phyloP scores from a whole-genome alignment of 139 green algal species.

The Medakamo hakoo region DNA sequence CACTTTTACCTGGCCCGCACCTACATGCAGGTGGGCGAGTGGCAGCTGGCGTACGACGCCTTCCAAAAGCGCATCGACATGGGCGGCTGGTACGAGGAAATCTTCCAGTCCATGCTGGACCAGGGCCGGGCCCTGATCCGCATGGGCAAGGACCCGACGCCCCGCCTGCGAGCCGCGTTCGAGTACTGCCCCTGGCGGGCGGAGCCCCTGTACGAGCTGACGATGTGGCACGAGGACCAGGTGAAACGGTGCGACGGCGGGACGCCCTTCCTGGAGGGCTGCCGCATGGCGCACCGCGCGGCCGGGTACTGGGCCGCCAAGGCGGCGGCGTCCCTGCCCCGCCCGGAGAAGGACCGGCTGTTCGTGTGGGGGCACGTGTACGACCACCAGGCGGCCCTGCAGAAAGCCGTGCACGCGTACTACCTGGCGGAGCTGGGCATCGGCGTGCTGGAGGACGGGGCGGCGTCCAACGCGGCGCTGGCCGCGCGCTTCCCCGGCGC shows the following conservation, averaged over 20 bases:
- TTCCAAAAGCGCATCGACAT: conserved; percentile 6
- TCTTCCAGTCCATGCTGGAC: background rate
- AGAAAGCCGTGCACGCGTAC: too few species aligned
- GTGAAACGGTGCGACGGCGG: conserved; percentile 1
- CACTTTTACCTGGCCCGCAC: conserved; percentile 9
- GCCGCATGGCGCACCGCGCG: background rate
- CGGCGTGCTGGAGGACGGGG: too few species aligned
- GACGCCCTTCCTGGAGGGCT: background rate
- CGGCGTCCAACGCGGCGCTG: too few species aligned
- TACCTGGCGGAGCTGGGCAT: too few species aligned
- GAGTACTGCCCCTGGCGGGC: background rate
- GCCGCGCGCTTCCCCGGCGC: too few species aligned
- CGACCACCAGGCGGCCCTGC: too few species aligned
- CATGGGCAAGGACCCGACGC: background rate
- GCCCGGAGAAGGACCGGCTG: background rate
- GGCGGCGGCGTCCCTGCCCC: background rate
- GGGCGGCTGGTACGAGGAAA: conserved; percentile 7
- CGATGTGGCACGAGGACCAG: background rate
- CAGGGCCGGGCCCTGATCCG: background rate
- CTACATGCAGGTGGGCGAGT: background rate
- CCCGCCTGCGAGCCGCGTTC: background rate
- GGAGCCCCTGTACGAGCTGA: conserved; percentile 2
- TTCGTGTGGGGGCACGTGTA: too few species aligned
- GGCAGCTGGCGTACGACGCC: background rate
- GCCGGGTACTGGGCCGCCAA: background rate